These are phyloP conservation scores for Ophiostoma quercus DNA, from an alignment of 2,329 filamentous ascomycete species.

Conservation along the genomic window DNA sequence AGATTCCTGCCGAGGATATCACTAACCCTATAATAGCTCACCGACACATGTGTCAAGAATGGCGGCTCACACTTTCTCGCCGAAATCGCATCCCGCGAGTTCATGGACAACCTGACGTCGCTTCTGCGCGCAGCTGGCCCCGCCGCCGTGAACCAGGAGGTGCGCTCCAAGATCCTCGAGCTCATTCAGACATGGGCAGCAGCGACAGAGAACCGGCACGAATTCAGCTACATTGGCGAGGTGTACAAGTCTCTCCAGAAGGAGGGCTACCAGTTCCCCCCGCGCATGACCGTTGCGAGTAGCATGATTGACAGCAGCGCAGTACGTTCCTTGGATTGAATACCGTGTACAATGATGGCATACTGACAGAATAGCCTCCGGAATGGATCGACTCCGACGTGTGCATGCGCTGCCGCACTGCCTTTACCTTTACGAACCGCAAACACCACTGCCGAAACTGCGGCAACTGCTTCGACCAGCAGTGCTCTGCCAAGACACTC, in stretches of 20 bases:
- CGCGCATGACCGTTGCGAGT: slow-evolving; percentile 78
- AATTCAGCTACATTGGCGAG: slow-evolving; percentile 80
- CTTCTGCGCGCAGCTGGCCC: slow-evolving; percentile 74
- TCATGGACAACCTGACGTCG: slow-evolving; percentile 94
- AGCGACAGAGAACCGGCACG: slow-evolving; percentile 77
- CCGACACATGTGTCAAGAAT: slow-evolving; percentile 98
- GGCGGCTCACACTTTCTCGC: slow-evolving; percentile 89
- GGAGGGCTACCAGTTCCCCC: slow-evolving; percentile 86
- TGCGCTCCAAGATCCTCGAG: slow-evolving; percentile 85
- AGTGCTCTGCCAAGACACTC: slow-evolving; percentile 84
- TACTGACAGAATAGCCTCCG: slow-evolving; percentile 59
- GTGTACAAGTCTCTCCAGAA: slow-evolving; percentile 76
- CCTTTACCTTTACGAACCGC: slow-evolving; percentile 95
- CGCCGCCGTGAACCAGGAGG: slow-evolving; percentile 73
- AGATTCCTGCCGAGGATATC: background rate
- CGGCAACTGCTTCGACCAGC: slow-evolving; percentile 92
- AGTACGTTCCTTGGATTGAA: slow-evolving; percentile 43
- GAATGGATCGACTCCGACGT: slow-evolving; percentile 98
- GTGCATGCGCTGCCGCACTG: slow-evolving; percentile 92
- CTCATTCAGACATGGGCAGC: slow-evolving; percentile 90
- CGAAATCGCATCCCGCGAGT: slow-evolving; percentile 94
- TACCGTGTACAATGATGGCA: background rate
- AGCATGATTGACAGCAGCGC: slow-evolving; percentile 98
- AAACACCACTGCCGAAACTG: slow-evolving; percentile 99
- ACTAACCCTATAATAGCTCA: slow-evolving; percentile 53